phyloP scores from a whole-genome alignment of 2,329 filamentous ascomycete genomes.

The Myriosclerotinia curreyana region DNA sequence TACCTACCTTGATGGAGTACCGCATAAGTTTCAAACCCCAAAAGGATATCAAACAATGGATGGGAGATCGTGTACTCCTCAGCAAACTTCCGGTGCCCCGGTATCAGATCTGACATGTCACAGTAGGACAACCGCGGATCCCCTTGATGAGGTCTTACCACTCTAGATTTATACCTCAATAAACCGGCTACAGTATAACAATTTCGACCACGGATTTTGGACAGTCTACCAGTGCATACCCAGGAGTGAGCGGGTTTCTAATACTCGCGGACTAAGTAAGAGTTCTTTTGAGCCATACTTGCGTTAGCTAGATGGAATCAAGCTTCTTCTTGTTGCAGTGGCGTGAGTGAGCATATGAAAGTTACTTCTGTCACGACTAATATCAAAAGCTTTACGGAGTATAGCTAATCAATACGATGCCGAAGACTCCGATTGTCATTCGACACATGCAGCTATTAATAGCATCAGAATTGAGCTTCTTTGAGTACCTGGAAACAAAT shows the following conservation, averaged over 20 bases:
- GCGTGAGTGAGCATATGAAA: not conserved
- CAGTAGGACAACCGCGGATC: not conserved
- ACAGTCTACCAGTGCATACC: not conserved
- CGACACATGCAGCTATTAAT: not conserved
- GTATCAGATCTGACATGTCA: not conserved
- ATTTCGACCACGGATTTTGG: not conserved
- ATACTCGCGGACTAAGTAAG: too few relatives aligned
- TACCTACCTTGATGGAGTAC: not conserved
- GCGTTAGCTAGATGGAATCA: not conserved
- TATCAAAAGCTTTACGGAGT: not conserved
- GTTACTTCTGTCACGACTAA: not conserved
- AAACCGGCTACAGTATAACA: not conserved
- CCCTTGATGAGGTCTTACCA: too few relatives aligned
- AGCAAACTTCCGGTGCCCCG: not conserved
- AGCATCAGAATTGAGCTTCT: not conserved
- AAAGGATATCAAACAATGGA: not conserved
- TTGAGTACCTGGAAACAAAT: too few relatives aligned
- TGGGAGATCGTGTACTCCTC: not conserved
- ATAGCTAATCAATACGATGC: not conserved
- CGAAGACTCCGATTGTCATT: not conserved
- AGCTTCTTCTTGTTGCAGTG: not conserved
- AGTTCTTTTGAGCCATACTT: not conserved
- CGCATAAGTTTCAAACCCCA: not conserved
- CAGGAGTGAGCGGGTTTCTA: not conserved
- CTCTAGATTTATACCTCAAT: not conserved